Base-by-base conservation (phyloP, 1,284 basidiomycete species). In the Moesziomyces globuligerus region DNA sequence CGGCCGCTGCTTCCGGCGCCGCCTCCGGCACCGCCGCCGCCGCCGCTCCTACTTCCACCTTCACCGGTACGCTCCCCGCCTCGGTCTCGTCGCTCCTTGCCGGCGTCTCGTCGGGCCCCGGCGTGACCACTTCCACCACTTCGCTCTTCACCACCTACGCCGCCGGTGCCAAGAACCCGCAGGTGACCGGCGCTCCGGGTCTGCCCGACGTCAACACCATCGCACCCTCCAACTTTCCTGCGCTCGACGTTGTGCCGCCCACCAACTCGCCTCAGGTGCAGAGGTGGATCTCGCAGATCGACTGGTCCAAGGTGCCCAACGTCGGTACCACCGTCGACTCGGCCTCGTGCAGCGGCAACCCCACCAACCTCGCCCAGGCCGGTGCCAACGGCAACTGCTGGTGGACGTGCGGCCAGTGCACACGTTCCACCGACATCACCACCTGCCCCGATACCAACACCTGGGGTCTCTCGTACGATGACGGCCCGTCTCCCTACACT, bases 321-420 rank as follows among this genome's bases (percentile, higher is more conserved):
- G 80, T 91, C 39, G 88, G 90, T 18, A 77, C 85, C 24, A 80
- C 84, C 17, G 89, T 85, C 45, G 83, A 85, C 20, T 76, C 83
- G 17, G 89, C 88, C 72, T 88, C 89, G 49, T 92, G 90, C 73
- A 79, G 86, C 2, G 85, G 87, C 39, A 90, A 91, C 76, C 83
- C 87, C 0, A 85, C 81, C 3, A 88, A 89, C 7, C 87, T 86
- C 8, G 83, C 85, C 8, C 83, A 91, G 74, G 73, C 71, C 21
- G 59, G 81, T 5, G 83, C 83, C 13, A 86, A 87, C 57, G 91
- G 90, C 83, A 77, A 62, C 57, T 69, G 69, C 49, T 93, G 91
- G 91, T 94, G 91, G 92, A 91, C 91, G 8, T 93, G 91, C 80
- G 88, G 89, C 76, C 90, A 90, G 36, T 88, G 87, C 82, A 91